Evolutionary conservation across 2,329 filamentous ascomycete genomes (phyloP), one percentile per base, ranked within the genome.

Genomic region (Cercospora sp.): DNA sequence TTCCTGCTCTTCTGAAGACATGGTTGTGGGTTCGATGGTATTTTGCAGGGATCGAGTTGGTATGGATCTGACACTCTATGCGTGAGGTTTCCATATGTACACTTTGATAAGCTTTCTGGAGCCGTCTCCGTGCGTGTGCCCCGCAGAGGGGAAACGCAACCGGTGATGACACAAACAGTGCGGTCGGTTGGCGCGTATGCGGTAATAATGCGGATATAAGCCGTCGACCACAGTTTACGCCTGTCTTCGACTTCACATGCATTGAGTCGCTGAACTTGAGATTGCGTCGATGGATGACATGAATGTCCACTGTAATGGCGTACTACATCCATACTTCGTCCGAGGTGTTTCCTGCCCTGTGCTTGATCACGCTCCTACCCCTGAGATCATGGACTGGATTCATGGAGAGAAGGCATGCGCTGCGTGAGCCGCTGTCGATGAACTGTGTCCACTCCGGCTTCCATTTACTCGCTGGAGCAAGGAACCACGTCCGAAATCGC

Each of bases 1-100:
- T 10, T 69, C 69, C 8, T 55, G 48, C 48, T 55, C 48, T 13
- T 55, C 48, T 55, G 48, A 16, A 28, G 48, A 30, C 48, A 55
- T 55, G 16, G 2, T 23, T 8, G 0, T 8, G 2, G 13, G 13
- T 7, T 55, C 0, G 48, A 13, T 5, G 23, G 13, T n/a, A 3
- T 13, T 8, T 28, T 13, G 23, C 48, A 55, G 48, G 26, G 23
- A 3, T 28, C 13, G 13, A 3, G 3, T 6, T 8, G 13, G 6
- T 8, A 55, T 8, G 10, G 5, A 13, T 7, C 6, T 2, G 20
- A 13, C 23, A n/a, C 10, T 28, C 12, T 8, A 28, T 28, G 23
- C 20, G 2, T 55, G 20, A 55, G 20, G 26, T 55, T n/a, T 42
- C 16, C 48, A 55, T 55, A 55, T 55, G 20, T 55, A 28, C 48